Evolutionary conservation across 2,329 filamentous ascomycete genomes (phyloP).

Genomic region (Colletotrichum sp.): DNA sequence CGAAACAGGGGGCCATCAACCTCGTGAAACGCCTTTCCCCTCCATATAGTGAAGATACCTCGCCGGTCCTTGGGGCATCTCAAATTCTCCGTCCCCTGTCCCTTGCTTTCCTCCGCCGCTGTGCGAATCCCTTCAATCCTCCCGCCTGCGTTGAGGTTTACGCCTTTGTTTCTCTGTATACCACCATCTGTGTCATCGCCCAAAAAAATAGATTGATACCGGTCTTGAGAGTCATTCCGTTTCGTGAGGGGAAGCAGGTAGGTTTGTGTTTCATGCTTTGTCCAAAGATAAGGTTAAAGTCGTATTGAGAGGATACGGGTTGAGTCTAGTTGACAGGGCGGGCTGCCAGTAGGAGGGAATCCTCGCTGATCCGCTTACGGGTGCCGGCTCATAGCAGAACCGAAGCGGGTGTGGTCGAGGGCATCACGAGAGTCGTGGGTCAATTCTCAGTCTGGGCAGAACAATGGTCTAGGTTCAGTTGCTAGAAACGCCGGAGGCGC

Average conservation of each 20-base stretch:
- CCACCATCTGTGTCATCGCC: not conserved
- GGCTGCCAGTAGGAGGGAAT: not conserved
- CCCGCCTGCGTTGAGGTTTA: not conserved
- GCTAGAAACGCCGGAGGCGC: slow-evolving; percentile 8
- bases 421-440: not conserved
- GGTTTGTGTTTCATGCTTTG: not conserved
- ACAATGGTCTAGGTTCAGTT: not conserved
- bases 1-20: not conserved
- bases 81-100: not conserved
- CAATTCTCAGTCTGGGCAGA: not conserved
- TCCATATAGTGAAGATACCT: not conserved
- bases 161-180: slow-evolving; percentile 2
- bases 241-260: not conserved
- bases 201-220: not conserved
- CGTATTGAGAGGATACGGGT: not conserved
- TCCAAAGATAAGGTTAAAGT: slow-evolving; percentile 1
- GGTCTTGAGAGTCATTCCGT: slow-evolving; percentile 9
- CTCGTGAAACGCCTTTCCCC: slow-evolving; percentile 12
- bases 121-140: not conserved
- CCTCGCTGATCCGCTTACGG: not conserved
- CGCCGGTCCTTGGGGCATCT: slow-evolving; percentile 1
- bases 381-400: slow-evolving; percentile 2
- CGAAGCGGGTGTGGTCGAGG: not conserved
- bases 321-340: not conserved
- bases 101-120: not conserved